A percentile compares a stretch with the other conserved stretches of the same genome.
Conservation (phyloP, 257 asterid species). For the Marsdenia floribunda region DNA sequence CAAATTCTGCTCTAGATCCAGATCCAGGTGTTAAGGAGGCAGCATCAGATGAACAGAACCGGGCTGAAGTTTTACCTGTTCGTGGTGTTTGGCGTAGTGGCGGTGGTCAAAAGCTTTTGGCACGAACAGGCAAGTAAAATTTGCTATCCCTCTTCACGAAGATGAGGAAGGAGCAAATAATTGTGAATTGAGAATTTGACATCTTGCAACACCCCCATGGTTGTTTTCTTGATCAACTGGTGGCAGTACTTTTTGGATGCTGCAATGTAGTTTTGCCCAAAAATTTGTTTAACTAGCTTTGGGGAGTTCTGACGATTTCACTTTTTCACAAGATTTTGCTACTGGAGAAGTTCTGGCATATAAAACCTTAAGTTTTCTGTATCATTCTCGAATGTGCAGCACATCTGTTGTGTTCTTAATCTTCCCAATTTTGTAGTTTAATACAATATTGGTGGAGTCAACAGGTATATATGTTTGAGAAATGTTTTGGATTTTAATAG, state of each 20-base stretch:
- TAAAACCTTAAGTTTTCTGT: not conserved
- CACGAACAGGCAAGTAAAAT: constrained; percentile 18
- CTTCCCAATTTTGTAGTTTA: not conserved
- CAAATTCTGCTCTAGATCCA: constrained; percentile 49
- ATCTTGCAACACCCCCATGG: not conserved
- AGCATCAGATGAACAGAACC: constrained; percentile 23
- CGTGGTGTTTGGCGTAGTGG: constrained; percentile 83
- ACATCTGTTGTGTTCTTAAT: not conserved
- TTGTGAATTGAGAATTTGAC: no score
- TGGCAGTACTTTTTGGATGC: not conserved
- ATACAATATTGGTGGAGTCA: not conserved
- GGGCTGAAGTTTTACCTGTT: constrained; percentile 43
- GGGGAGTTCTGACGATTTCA: not conserved
- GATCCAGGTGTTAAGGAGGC: constrained; percentile 32
- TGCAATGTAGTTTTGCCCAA: not conserved
- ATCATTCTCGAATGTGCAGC: not conserved
- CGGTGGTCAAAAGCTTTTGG: constrained; percentile 81
- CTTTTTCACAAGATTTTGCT: not conserved
- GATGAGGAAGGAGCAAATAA: not conserved
- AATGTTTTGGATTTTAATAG: not conserved
- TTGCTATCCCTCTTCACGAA: constrained; percentile 22
- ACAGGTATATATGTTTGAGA: not conserved
- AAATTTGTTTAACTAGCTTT: not conserved
- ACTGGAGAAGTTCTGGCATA: not conserved
- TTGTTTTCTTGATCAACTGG: not conserved